These are phyloP conservation scores for Penicillium waksmanii DNA, from an alignment of 495 filamentous ascomycete species.

Conservation along the genomic window DNA sequence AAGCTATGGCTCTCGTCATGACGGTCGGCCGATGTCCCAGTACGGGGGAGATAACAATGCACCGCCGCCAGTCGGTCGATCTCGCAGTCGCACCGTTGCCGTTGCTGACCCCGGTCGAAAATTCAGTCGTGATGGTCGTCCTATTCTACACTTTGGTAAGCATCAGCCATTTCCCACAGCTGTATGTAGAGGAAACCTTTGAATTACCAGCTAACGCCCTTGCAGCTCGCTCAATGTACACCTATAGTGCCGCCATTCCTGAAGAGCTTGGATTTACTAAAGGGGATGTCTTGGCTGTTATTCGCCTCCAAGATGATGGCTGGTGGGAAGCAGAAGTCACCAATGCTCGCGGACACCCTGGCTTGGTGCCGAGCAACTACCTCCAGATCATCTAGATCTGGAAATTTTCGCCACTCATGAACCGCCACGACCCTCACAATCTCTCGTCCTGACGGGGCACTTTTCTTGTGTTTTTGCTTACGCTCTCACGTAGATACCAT, in stretches of 20 bases:
- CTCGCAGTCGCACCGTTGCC: conserved; percentile 81
- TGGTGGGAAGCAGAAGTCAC: conserved; percentile 99
- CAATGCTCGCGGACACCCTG: conserved; percentile 70
- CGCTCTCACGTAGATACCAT: conserved; percentile 37
- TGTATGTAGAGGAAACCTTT: conserved; percentile 15
- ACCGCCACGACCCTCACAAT: conserved; percentile 26
- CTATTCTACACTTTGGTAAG: conserved; percentile 92
- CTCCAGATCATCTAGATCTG: conserved; percentile 63
- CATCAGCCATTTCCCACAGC: conserved; percentile 15
- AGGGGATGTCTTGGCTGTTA: conserved; percentile 87
- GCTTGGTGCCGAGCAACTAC: conserved; percentile 97
- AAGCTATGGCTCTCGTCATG: conserved; percentile 56
- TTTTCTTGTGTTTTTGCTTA: conserved; percentile 28
- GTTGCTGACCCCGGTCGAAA: conserved; percentile 62
- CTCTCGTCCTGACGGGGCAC: conserved; percentile 29
- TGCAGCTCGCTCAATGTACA: conserved; percentile 88
- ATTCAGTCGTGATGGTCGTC: conserved; percentile 81
- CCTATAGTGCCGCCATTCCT: conserved; percentile 91
- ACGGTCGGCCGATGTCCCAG: conserved; percentile 59
- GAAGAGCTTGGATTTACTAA: conserved; percentile 94
- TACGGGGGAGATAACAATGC: conserved; percentile 58
- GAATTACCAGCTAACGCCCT: background rate
- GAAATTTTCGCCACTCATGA: conserved; percentile 26
- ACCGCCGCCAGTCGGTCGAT: conserved; percentile 54
- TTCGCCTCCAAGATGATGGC: conserved; percentile 93